Conservation (phyloP, 2,329 filamentous ascomycete species). For the Chrysoporthe cubensis region DNA sequence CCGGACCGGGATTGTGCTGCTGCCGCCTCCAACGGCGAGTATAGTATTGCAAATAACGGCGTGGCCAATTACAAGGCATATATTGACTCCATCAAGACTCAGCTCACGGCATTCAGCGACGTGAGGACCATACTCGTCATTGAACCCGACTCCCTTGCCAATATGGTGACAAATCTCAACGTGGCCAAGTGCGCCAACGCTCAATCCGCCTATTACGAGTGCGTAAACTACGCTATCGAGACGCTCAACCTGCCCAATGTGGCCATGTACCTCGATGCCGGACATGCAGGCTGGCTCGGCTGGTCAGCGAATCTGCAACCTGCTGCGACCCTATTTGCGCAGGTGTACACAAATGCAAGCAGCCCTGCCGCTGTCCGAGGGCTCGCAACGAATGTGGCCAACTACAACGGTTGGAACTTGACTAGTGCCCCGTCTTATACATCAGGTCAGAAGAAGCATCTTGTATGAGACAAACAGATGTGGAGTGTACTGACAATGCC, state of each 20-base stretch:
- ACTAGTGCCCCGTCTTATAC: constrained; percentile 41
- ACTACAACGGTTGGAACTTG: constrained; percentile 57
- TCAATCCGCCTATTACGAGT: constrained; percentile 51
- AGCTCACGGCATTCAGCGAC: constrained; percentile 49
- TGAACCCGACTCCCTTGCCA: constrained; percentile 62
- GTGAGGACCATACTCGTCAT: constrained; percentile 50
- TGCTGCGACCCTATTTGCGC: constrained; percentile 51
- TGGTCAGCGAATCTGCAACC: constrained; percentile 58
- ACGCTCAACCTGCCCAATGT: constrained; percentile 59
- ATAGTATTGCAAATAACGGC: constrained; percentile 53
- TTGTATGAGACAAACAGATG: background rate
- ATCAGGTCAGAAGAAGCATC: constrained; percentile 19
- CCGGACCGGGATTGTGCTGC: constrained; percentile 63
- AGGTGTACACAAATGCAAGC: constrained; percentile 55
- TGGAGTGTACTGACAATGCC: constrained; percentile 6
- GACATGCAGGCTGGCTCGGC: constrained; percentile 63
- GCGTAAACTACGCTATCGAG: constrained; percentile 55
- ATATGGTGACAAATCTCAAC: constrained; percentile 60
- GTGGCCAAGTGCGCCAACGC: constrained; percentile 55
- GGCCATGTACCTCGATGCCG: constrained; percentile 61
- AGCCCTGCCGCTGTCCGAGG: constrained; percentile 55
- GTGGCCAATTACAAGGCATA: constrained; percentile 59
- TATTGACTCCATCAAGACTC: constrained; percentile 52
- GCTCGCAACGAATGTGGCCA: constrained; percentile 61
- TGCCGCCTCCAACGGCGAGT: constrained; percentile 61